Evolutionary conservation across 495 filamentous ascomycete species (phyloP).

Genomic region (Neurospora sp.): DNA sequence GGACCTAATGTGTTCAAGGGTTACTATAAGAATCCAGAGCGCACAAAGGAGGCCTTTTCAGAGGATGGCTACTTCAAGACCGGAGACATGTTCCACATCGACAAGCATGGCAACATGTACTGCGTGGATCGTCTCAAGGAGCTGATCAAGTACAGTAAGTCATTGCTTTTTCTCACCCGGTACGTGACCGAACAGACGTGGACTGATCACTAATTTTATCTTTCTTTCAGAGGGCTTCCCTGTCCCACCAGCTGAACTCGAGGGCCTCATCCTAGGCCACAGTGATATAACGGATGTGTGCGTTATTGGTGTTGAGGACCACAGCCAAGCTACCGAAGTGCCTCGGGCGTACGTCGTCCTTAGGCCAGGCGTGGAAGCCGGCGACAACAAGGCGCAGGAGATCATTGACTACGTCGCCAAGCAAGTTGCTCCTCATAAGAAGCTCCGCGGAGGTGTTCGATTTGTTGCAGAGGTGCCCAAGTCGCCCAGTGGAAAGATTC

Average conservation of each 20-base stretch:
- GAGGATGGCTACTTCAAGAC: slow-evolving; percentile 75
- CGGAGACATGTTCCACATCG: slow-evolving; percentile 59
- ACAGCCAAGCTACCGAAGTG: slow-evolving; percentile 64
- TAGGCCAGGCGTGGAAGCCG: slow-evolving; percentile 36
- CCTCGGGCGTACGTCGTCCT: slow-evolving; percentile 77
- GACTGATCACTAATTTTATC: not conserved
- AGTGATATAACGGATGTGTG: slow-evolving; percentile 71
- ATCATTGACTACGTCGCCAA: slow-evolving; percentile 50
- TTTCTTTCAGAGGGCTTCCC: slow-evolving; percentile 58
- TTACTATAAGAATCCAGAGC: slow-evolving; percentile 62
- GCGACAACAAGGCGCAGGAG: slow-evolving; percentile 47
- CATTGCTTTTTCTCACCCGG: not conserved
- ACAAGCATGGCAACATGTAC: slow-evolving; percentile 43
- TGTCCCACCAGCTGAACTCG: slow-evolving; percentile 79
- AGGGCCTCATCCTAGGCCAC: slow-evolving; percentile 65
- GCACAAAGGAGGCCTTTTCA: slow-evolving; percentile 56
- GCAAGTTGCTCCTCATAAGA: slow-evolving; percentile 61
- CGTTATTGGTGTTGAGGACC: slow-evolving; percentile 70
- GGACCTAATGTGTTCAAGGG: slow-evolving; percentile 70
- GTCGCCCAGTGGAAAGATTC: slow-evolving; percentile 78
- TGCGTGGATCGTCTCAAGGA: slow-evolving; percentile 85
- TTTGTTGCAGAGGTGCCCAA: slow-evolving; percentile 82
- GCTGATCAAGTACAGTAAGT: slow-evolving; percentile 70
- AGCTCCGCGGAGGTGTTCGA: slow-evolving; percentile 67
- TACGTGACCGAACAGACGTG: not conserved